phyloP scores from a whole-genome alignment of 1,284 basidiomycete genomes.

The Testicularia cyperi region DNA sequence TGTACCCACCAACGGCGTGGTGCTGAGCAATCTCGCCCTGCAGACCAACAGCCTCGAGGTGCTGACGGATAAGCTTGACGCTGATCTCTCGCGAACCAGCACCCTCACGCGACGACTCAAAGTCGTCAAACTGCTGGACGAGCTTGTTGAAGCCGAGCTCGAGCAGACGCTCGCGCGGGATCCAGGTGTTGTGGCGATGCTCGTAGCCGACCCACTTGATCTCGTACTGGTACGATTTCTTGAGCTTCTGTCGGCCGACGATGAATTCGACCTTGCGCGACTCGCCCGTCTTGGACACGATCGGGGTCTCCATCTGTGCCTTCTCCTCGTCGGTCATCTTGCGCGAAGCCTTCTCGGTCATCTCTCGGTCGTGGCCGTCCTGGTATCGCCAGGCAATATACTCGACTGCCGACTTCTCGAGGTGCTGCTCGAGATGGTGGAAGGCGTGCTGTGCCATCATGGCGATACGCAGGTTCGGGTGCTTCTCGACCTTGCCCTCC shows the following conservation, averaged over 20 bases:
- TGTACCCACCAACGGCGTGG: constrained; percentile 56
- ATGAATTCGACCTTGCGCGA: constrained; percentile 84
- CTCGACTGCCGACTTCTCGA: constrained; percentile 57
- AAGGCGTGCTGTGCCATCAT: constrained; percentile 88
- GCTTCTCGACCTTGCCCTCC: constrained; percentile 90
- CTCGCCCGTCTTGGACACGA: constrained; percentile 87
- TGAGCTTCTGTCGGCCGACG: constrained; percentile 95
- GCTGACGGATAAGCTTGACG: constrained; percentile 58
- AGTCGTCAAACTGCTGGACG: constrained; percentile 92
- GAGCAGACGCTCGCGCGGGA: constrained; percentile 84
- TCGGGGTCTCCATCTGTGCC: constrained; percentile 78
- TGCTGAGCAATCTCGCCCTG: constrained; percentile 67
- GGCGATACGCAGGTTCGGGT: constrained; percentile 90
- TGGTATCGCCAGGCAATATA: constrained; percentile 91
- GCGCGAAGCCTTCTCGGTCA: constrained; percentile 86
- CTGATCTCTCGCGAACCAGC: constrained; percentile 69
- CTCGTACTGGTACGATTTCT: constrained; percentile 89
- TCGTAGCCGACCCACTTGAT: constrained; percentile 94
- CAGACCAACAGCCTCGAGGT: constrained; percentile 74
- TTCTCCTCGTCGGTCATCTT: constrained; percentile 86
- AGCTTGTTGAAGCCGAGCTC: constrained; percentile 88
- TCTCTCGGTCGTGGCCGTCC: constrained; percentile 94
- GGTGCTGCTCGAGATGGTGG: constrained; percentile 58
- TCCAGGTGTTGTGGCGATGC: constrained; percentile 91
- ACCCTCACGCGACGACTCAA: constrained; percentile 77